Percentiles rank a stretch among this genome's conserved stretches.
Conservation (phyloP, 257 asterid species). For the Linaria vulgaris region DNA sequence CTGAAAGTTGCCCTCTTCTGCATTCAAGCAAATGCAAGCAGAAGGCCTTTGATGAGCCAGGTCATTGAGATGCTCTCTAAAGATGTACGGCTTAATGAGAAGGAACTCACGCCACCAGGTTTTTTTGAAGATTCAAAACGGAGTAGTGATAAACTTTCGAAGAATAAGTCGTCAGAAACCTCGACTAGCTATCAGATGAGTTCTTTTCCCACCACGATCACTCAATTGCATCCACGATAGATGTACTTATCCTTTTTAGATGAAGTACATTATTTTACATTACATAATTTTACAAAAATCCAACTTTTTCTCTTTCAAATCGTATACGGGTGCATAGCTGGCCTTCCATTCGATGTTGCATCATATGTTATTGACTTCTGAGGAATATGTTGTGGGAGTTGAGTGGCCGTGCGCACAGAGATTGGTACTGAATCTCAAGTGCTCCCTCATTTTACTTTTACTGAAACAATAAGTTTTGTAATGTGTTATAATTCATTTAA, state of each 20-base stretch:
- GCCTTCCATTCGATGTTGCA: neutral
- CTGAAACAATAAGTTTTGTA: too few relatives aligned
- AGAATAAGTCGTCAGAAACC: conserved; percentile 50
- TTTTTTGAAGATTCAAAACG: conserved; percentile 53
- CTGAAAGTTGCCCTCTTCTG: conserved; percentile 90
- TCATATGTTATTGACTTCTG: conserved; percentile 16
- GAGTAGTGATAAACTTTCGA: conserved; percentile 28
- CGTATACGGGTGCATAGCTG: conserved; percentile 2
- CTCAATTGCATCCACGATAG: conserved; percentile 68
- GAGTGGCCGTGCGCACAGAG: neutral
- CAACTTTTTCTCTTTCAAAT: neutral
- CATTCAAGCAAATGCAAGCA: conserved; percentile 70
- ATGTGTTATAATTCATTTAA: too few relatives aligned
- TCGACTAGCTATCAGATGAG: conserved; percentile 57
- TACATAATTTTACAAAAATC: neutral
- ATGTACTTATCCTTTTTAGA: conserved; percentile 11
- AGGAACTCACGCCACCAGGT: conserved; percentile 80
- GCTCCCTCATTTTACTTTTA: too few relatives aligned
- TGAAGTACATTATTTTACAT: neutral
- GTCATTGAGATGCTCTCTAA: conserved; percentile 74
- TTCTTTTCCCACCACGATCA: conserved; percentile 50
- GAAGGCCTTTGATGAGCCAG: conserved; percentile 93
- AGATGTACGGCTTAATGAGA: conserved; percentile 68
- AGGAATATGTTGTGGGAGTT: conserved; percentile 6
- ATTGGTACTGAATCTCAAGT: neutral